Base-by-base conservation (phyloP, 495 filamentous ascomycete species). In the Apiosordaria backusii region DNA sequence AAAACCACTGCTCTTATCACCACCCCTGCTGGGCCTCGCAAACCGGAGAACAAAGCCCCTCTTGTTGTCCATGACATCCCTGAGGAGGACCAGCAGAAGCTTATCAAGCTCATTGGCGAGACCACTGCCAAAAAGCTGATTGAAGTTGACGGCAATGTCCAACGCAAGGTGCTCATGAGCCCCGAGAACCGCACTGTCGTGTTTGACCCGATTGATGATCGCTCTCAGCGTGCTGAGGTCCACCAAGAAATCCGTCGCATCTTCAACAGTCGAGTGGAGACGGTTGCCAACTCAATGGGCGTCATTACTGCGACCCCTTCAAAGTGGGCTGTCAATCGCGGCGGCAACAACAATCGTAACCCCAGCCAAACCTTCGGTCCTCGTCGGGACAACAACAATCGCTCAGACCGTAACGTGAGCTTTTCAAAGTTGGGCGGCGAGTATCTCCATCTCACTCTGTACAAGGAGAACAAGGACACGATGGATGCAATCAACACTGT, bases 401-500 rank as follows among this genome's bases (percentile, higher is more conserved):
- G 63, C 25, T 23, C 62, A 6, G 63, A 68, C 19, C 64, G 67
- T 10, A 55, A 26, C 52, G 67, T 69, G 53, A 75, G 72, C 24
- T 75, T 68, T 16, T 35, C 45, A 35, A 68, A 75, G 64, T 82
- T 87, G 13, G 90, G 89, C 19, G 92, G 90, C 1, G 86, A 89
- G 9, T 93, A 92, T 72, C 83, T 97, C 7, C 95, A 99, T 75
- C 96, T 98, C 73, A 91, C 92, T 0, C 85, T 99, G 50, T 95
- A 93, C 82, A 99, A 99, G 79, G 95, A 98, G 77, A 99, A 99
- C 77, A 92, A 92, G 70, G 96, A 99, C 71, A 99, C 96, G 1
- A 97, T 97, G 92, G 94, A 99, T 67, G 88, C 90, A 0, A 81
- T 96, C 26, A 86, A 84, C 7, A 89, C 87, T 65, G 79, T 98